Evolutionary conservation across 148 eudicot genomes (phyloP), one percentile per base, ranked within the genome.

Genomic region (Camellia japonica): DNA sequence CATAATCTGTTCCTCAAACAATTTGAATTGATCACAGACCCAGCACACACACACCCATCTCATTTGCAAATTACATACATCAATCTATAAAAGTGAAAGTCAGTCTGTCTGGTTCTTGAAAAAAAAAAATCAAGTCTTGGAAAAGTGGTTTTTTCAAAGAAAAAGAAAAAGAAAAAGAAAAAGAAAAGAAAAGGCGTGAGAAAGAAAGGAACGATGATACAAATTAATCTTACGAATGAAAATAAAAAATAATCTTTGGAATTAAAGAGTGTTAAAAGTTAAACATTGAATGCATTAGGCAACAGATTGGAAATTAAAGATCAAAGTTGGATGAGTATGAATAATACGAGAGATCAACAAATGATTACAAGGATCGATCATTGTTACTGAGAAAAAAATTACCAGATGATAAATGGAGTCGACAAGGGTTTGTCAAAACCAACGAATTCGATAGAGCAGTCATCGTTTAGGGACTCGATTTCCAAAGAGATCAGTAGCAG

Each of bases 371-470:
- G 38, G 38, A 30, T 30, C 20, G 18, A 65, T 30, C 41, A 59
- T 12, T 41, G 64, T 18, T 20, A 49, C n/a, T 9, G 20, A 80
- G 60, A 74, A 47, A 16, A 65, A 75, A 72, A 30, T 30, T 86
- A 91, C 94, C 93, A 44, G 87, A 76, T 41, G 88, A 77, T 60
- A 84, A 55, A 10, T 80, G 87, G 80, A 64, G 66, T 20, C 87
- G 67, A 8, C 87, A 82, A 66, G 55, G 81, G 16, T 80, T 85
- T 55, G 87, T 63, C 15, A 85, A 43, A 56, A 84, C 72, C 59
- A 85, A 79, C 20, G 94, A 85, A 70, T 88, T 91, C 4, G 89
- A 84, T 2, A 90, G 59, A 72, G 89, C 75, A 68, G 82, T 52
- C 90, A 88, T 89, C 19, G 20, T 69, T 54, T 44, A 12, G 9